phyloP scores from a whole-genome alignment of 331 rosid genomes.

The Quercus tomentella region DNA sequence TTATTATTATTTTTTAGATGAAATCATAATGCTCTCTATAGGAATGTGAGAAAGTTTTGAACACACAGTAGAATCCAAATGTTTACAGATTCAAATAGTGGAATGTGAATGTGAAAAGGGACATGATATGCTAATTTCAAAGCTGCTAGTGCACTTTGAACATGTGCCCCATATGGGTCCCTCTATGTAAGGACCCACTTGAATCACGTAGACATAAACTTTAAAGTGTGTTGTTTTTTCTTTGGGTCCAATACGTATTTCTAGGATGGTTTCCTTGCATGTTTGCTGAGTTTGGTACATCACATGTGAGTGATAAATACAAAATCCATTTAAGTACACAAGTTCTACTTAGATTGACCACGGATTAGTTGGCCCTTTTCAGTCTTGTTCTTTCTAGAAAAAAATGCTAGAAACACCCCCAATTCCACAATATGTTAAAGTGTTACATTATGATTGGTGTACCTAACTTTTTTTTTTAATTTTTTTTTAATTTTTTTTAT shows the following conservation, averaged over 20 bases:
- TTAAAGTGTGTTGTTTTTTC: no score
- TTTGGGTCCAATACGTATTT: background rate
- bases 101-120: background rate
- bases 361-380: background rate
- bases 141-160: background rate
- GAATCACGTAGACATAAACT: background rate
- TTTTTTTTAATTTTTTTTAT: no score
- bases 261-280: background rate
- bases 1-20: no score
- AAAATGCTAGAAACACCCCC: no score
- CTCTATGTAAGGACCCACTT: background rate
- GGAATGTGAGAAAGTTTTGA: slow-evolving; percentile 42
- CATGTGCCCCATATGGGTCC: background rate
- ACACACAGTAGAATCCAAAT: background rate
- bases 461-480: no score
- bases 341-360: background rate
- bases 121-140: background rate
- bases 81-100: background rate
- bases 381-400: background rate
- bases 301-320: background rate
- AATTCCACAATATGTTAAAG: no score
- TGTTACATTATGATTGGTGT: no score
- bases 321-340: background rate
- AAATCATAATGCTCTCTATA: slow-evolving; percentile 35
- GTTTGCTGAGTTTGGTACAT: background rate